Conservation (phyloP, 257 asterid species). For the Handroanthus guayacan region DNA sequence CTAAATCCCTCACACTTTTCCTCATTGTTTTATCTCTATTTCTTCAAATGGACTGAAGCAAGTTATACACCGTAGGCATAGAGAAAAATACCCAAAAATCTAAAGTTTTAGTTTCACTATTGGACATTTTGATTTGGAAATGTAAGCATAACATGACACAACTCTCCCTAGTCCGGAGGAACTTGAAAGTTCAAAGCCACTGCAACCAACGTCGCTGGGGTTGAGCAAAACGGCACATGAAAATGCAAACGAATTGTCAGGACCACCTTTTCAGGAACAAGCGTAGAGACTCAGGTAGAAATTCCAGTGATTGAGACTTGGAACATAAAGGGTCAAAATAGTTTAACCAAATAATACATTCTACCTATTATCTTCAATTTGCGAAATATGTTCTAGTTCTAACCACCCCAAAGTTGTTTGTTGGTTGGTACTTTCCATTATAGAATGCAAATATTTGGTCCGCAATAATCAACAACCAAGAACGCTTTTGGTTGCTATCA, state of each 20-base stretch:
- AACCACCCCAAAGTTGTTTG: background rate
- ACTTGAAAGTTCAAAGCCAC: background rate
- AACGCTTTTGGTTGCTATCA: background rate
- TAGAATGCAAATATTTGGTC: slow-evolving; percentile 5
- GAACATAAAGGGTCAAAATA: background rate
- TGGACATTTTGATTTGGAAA: too few species aligned
- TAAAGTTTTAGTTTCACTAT: too few species aligned
- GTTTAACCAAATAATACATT: background rate
- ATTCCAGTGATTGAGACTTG: background rate
- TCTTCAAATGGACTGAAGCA: too few species aligned
- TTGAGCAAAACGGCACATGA: background rate
- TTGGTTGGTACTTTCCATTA: slow-evolving; percentile 14
- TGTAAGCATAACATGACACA: too few species aligned
- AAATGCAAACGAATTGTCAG: background rate
- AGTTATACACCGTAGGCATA: too few species aligned
- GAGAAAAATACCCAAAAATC: too few species aligned
- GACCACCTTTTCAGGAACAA: background rate
- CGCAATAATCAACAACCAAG: background rate
- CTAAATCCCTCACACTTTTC: background rate
- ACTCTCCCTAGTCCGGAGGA: background rate
- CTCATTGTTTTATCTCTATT: background rate
- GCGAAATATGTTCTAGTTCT: background rate
- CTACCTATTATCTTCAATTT: slow-evolving; percentile 7
- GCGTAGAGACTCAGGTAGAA: background rate
- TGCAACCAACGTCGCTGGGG: background rate